Conservation (phyloP, 805 yeast species). For the Candida chauliodis region DNA sequence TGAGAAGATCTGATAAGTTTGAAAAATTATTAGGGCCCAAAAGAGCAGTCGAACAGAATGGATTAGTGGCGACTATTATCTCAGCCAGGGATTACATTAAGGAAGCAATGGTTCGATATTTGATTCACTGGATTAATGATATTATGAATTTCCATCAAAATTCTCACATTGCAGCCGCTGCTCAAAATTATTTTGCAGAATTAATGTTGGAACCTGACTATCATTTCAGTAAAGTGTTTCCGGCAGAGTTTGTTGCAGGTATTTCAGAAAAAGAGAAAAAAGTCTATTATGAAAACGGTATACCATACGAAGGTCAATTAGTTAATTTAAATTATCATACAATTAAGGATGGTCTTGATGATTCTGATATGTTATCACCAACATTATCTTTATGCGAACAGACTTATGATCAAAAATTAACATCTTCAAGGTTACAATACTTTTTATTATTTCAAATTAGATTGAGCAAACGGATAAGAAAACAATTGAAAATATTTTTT, state of each 20-base stretch:
- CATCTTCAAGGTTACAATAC: constrained; percentile 53
- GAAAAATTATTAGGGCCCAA: constrained; percentile 28
- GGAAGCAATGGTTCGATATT: constrained; percentile 42
- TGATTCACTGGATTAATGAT: constrained; percentile 51
- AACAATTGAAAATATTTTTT: constrained; percentile 43
- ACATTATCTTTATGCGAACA: constrained; percentile 13
- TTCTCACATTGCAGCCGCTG: constrained; percentile 19
- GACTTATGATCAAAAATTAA: constrained; percentile 17
- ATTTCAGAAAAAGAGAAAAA: constrained; percentile 15
- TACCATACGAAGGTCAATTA: constrained; percentile 25
- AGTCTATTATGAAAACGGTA: constrained; percentile 30
- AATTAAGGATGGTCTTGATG: constrained; percentile 12
- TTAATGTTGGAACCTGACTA: constrained; percentile 36
- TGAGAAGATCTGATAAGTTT: constrained; percentile 30
- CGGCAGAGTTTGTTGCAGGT: constrained; percentile 20
- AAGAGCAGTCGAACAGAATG: constrained; percentile 40
- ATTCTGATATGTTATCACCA: constrained; percentile 16
- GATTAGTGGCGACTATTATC: constrained; percentile 54
- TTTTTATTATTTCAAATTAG: constrained; percentile 59
- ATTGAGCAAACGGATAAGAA: constrained; percentile 50
- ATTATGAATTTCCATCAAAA: constrained; percentile 22
- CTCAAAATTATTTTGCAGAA: constrained; percentile 32
- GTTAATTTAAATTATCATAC: constrained; percentile 19
- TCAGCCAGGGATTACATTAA: constrained; percentile 49
- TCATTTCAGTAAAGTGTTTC: constrained; percentile 28